Evolutionary conservation across 495 filamentous ascomycete genomes (phyloP), one percentile per base, ranked within the genome.

Genomic region (Wilcoxina mikolae): DNA sequence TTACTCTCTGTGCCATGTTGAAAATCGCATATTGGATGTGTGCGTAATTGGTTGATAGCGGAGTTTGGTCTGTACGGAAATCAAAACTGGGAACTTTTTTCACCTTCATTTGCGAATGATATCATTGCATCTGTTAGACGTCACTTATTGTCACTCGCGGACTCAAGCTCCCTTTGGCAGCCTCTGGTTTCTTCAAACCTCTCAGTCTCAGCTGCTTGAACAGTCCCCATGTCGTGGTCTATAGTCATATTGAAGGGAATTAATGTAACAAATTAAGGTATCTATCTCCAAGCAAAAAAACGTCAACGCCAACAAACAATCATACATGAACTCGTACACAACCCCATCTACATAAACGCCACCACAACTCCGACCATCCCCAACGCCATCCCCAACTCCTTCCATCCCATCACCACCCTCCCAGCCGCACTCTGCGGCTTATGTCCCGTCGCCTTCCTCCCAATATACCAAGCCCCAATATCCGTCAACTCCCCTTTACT

Each of bases 391-490:
- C 31, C 31, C 31, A 35, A 15, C 31, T 7, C 7, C 15, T 7
- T 15, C 31, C 31, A 35, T 15, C 7, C 31, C 7, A 35, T 35
- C 31, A 7, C 7, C 7, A 15, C 31, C 24, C 27, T 9, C 27
- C 26, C 24, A 10, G 26, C 46, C 9, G 53, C 25, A 10, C 24
- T 28, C 17, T 15, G 2, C 4, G 53, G 53, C 15, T 53, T 20
- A 20, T 51, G 25, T 2, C 75, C 76, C 10, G 78, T 77, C 2
- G 67, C 73, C 20, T 58, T 58, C 4, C 73, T 68, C 1, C 82
- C 83, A 4, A 85, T 64, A 61, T 85, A 87, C 83, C 81, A 85
- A 7, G 70, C 70, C n/a, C 83, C 83, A 53, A 87, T 83, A 62
- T 85, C 77, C 33, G 83, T 85, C 33, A 87, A 67, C 51, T 74